Evolutionary conservation across 2,329 filamentous ascomycete genomes (phyloP).

Genomic region (Trichoderma gracile): DNA sequence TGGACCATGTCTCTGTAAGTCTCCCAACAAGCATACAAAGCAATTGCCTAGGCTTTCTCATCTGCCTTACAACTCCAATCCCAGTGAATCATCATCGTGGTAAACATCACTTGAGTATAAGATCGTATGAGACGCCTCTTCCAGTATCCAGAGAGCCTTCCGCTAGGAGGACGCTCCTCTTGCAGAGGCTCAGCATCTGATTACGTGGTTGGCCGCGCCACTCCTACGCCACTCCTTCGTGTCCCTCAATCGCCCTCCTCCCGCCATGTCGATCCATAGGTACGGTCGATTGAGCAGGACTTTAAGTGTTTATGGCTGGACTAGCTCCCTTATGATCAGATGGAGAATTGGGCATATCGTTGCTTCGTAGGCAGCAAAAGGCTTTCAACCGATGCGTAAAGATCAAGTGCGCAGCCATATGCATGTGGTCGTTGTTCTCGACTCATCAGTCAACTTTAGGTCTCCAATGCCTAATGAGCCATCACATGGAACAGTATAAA

Average conservation of each 20-base stretch:
- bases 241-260: background rate
- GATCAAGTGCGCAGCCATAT: too few relatives aligned
- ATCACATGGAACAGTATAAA: background rate
- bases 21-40: background rate
- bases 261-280: background rate
- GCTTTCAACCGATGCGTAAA: too few relatives aligned
- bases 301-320: too few relatives aligned
- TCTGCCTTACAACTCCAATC: background rate
- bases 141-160: too few relatives aligned
- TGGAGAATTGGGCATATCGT: too few relatives aligned
- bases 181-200: constrained; percentile 17
- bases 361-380: too few relatives aligned
- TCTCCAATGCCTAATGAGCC: background rate
- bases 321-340: too few relatives aligned
- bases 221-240: constrained; percentile 20
- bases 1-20: background rate
- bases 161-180: too few relatives aligned
- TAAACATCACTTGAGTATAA: background rate
- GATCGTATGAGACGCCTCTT: too few relatives aligned
- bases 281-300: background rate
- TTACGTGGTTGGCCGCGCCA: constrained; percentile 29
- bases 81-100: background rate
- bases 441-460: too few relatives aligned
- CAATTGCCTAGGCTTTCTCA: background rate
- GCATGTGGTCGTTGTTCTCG: too few relatives aligned